Percentiles rank a stretch among this genome's conserved stretches.
Conservation (phyloP, 2,329 filamentous ascomycete genomes). For the Ophiostoma montium region DNA sequence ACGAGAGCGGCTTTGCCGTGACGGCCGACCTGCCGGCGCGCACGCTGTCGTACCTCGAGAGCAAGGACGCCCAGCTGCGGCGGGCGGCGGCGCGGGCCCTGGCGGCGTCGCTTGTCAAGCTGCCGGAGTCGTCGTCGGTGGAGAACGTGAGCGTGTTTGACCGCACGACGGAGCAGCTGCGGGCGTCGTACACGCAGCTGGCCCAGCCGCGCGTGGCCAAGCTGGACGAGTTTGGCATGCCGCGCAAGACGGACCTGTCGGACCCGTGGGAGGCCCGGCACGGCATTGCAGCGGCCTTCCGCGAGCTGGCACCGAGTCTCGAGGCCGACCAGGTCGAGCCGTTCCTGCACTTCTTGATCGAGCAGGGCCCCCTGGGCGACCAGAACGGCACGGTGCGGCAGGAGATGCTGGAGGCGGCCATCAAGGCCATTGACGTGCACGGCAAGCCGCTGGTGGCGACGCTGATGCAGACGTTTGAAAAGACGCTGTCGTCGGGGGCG, state of each 20-base stretch:
- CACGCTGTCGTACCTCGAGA: slow-evolving; percentile 67
- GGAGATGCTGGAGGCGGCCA: slow-evolving; percentile 87
- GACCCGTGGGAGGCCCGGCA: slow-evolving; percentile 89
- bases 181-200: slow-evolving; percentile 60
- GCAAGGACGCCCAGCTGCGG: slow-evolving; percentile 66
- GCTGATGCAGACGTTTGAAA: slow-evolving; percentile 85
- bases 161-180: slow-evolving; percentile 47
- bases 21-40: slow-evolving; percentile 48
- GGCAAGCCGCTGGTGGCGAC: slow-evolving; percentile 73
- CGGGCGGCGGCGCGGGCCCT: slow-evolving; percentile 71
- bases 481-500: slow-evolving; percentile 51
- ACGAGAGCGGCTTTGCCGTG: slow-evolving; percentile 71
- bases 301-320: slow-evolving; percentile 61
- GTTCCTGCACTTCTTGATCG: slow-evolving; percentile 76
- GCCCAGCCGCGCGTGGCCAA: slow-evolving; percentile 72
- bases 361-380: slow-evolving; percentile 77
- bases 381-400: slow-evolving; percentile 60
- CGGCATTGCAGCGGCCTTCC: slow-evolving; percentile 77
- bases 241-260: slow-evolving; percentile 69
- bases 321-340: slow-evolving; percentile 54
- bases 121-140: slow-evolving; percentile 51
- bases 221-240: slow-evolving; percentile 89
- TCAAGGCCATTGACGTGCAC: slow-evolving; percentile 63
- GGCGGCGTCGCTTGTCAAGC: slow-evolving; percentile 53
- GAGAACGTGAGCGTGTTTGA: slow-evolving; percentile 33